Evolutionary conservation across 257 asterid species (phyloP), one percentile per base, ranked within the genome.

Genomic region (Capsicum baccatum): DNA sequence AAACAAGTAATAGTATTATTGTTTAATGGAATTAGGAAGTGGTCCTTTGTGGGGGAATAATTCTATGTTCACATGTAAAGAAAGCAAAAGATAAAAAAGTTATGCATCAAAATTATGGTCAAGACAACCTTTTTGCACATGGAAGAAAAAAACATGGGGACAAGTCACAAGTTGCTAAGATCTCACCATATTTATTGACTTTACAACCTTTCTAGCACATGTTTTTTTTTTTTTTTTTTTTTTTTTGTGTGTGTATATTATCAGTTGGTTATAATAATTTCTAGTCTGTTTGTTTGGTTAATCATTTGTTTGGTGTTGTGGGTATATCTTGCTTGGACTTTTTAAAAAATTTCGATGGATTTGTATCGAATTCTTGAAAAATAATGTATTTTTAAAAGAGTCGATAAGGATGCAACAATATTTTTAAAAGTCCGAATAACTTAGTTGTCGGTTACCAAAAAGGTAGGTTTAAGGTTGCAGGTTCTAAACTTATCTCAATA

Each of bases 71-170:
- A 78, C 81, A 78, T 54, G 63, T 78, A 26, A 73, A 76, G 60
- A 26, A 78, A 26, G 6, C 48, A 52, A 52, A 76, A 54, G 47
- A 39, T 76, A 13, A 8, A 52, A 21, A 52, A 4, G 19, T 1
- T 11, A 50, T 74, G 19, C 35, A 50, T 74, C 17, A 74, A 50
- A 73, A 47, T 48, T 48, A 50, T 50, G 21, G 47, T 74, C 47
- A 50, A 78, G 50, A 54, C 81, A 52, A 15, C 63, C 64, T 78
- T 78, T 78, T 52, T 26, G 81, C 81, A 78, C 81, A 78, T 78
- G 81, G 26, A 78, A 78, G 63, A 26, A 26, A 8, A 26, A n/a
- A 4, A 13, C 81, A 78, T 78, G 81, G 81, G 64, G 64, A 54
- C 64, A 76, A 13, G 64, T 78, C 33, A 76, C 81, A 78, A 78